These are phyloP conservation scores for Phialophora verrucosa DNA, from an alignment of 2,329 filamentous ascomycete species.

Conservation along the genomic window DNA sequence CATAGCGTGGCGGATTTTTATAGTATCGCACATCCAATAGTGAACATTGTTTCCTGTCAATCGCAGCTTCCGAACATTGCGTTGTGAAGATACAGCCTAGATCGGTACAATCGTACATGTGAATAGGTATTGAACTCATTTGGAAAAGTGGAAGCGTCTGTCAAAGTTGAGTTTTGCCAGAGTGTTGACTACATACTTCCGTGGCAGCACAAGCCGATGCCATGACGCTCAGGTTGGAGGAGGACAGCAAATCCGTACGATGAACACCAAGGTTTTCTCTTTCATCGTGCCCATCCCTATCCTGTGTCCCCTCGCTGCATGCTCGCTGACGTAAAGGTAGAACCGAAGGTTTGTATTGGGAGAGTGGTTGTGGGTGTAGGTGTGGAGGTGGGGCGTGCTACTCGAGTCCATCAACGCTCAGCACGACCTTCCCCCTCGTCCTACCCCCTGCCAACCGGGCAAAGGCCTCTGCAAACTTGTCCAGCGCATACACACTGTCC, in stretches of 20 bases:
- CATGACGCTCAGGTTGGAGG: neutral
- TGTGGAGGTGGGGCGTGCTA: neutral
- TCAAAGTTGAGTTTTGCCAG: neutral
- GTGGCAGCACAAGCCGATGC: neutral
- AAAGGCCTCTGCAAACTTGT: conserved; percentile 50
- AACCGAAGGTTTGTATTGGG: neutral
- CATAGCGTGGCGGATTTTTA: conserved; percentile 3
- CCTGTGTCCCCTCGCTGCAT: neutral
- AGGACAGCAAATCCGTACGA: neutral
- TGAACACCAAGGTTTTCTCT: neutral
- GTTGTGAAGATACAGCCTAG: too few relatives aligned
- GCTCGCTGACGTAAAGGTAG: neutral
- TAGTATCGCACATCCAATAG: neutral
- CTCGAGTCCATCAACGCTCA: conserved; percentile 39
- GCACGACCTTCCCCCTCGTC: conserved; percentile 52
- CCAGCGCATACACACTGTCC: conserved; percentile 51
- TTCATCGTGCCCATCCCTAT: neutral
- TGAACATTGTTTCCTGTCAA: neutral
- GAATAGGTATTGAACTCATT: too few relatives aligned
- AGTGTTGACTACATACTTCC: neutral
- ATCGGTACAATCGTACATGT: too few relatives aligned
- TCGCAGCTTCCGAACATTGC: too few relatives aligned
- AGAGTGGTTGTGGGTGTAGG: neutral
- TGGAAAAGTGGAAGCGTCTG: neutral
- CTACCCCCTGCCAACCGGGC: conserved; percentile 48